Percentiles rank a stretch among this genome's conserved stretches.
Evolutionary conservation across 2,329 filamentous ascomycete genomes (phyloP).

Genomic region (Colletotrichum chrysophilum): DNA sequence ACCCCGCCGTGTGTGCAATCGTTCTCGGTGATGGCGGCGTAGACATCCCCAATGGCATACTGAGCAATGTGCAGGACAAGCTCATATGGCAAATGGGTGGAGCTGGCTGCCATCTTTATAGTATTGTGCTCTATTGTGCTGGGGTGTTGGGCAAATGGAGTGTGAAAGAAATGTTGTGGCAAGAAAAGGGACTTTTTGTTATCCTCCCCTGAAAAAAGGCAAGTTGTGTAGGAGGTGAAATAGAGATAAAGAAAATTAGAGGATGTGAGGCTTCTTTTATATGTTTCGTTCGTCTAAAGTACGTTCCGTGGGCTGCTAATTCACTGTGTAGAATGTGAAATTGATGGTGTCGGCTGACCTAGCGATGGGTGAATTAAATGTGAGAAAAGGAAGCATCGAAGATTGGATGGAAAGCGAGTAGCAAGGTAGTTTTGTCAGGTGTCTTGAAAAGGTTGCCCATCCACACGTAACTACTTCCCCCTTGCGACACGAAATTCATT

Average conservation of each 20-base stretch:
- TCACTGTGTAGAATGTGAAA: neutral
- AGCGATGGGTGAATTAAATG: neutral
- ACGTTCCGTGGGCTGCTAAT: neutral
- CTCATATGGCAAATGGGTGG: neutral
- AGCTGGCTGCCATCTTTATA: neutral
- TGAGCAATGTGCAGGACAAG: neutral
- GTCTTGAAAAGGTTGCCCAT: neutral
- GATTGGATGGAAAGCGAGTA: neutral
- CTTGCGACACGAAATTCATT: neutral
- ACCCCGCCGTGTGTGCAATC: neutral
- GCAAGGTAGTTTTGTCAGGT: neutral
- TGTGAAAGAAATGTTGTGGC: neutral
- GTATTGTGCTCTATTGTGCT: neutral
- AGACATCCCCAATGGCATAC: neutral
- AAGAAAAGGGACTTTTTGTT: neutral
- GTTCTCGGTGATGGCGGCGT: neutral
- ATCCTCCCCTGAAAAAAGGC: neutral
- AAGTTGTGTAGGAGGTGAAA: neutral
- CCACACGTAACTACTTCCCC: neutral
- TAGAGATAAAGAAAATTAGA: neutral
- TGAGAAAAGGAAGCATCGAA: neutral
- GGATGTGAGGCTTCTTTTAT: neutral
- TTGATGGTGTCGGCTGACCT: neutral
- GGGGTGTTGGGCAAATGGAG: neutral
- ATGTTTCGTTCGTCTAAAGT: neutral